Percentiles rank a stretch among this genome's conserved stretches.
These are phyloP conservation scores for Hirschioporus abietinus DNA, from an alignment of 768 basidiomycete species.

Conservation along the genomic window DNA sequence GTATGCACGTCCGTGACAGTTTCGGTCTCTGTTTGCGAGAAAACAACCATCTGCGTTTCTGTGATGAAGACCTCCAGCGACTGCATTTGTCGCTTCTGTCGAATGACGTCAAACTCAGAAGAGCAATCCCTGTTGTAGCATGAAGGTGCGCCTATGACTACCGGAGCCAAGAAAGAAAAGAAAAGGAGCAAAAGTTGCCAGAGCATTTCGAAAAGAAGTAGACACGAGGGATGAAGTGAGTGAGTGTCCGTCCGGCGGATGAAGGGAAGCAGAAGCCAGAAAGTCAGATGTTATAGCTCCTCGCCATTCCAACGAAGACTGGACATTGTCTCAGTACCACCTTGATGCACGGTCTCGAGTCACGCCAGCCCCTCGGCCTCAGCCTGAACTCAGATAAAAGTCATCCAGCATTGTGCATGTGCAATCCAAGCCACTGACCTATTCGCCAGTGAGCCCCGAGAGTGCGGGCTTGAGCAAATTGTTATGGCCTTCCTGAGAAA, in stretches of 20 bases:
- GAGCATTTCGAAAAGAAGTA: neutral
- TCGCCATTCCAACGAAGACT: neutral
- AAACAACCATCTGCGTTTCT: neutral
- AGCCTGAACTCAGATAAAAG: neutral
- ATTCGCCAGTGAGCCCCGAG: neutral
- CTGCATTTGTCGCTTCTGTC: neutral
- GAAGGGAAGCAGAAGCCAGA: neutral
- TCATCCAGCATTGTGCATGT: neutral
- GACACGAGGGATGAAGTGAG: neutral
- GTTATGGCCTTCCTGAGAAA: neutral
- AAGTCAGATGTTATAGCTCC: neutral
- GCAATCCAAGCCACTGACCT: too few species aligned
- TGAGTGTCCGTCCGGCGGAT: neutral
- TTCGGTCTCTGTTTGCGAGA: neutral
- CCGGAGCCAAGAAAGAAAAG: neutral
- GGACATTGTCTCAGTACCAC: neutral
- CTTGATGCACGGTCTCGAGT: neutral
- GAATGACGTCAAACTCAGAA: neutral
- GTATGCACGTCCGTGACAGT: neutral
- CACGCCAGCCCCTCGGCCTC: neutral
- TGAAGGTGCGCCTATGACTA: neutral
- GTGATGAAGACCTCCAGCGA: neutral
- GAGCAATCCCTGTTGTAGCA: neutral
- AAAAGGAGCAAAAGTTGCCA: neutral
- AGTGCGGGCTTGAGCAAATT: neutral